Conservation (phyloP, 805 yeast genomes). For the Yarrowia phangngaensis region DNA sequence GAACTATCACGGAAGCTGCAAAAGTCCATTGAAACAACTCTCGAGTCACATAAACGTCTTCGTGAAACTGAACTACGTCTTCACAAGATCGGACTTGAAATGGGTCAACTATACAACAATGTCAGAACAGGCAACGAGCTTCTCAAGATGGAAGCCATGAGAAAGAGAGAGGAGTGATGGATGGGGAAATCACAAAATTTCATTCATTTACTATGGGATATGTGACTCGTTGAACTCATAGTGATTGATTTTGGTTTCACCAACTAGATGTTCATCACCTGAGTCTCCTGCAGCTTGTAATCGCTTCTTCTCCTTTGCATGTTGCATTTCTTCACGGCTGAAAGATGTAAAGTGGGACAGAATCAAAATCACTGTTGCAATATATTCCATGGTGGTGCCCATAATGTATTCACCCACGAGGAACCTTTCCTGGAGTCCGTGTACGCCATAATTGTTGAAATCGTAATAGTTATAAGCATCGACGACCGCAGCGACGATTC, state of each 20-base stretch:
- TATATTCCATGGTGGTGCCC: slow-evolving; percentile 21
- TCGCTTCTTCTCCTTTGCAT: background rate
- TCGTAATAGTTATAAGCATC: slow-evolving; percentile 7
- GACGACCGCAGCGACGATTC: slow-evolving; percentile 10
- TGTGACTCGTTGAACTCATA: too few species aligned
- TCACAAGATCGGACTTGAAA: slow-evolving; percentile 9
- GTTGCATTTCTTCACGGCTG: background rate
- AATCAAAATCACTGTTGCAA: background rate
- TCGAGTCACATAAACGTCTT: slow-evolving; percentile 1
- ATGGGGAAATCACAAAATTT: too few species aligned
- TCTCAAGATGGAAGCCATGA: background rate
- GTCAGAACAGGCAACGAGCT: slow-evolving; percentile 16
- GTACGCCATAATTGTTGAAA: slow-evolving; percentile 3
- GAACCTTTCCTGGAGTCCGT: slow-evolving; percentile 1
- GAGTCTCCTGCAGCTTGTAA: too few species aligned
- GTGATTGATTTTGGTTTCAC: too few species aligned
- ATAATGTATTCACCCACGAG: slow-evolving; percentile 6
- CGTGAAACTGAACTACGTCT: slow-evolving; percentile 6
- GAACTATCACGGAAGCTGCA: slow-evolving; percentile 4
- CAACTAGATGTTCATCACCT: too few species aligned
- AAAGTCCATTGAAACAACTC: background rate
- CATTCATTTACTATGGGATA: too few species aligned
- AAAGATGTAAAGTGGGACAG: slow-evolving; percentile 9
- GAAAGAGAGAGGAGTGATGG: background rate
- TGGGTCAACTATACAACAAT: slow-evolving; percentile 1